Evolutionary conservation across 2,329 filamentous ascomycete species (phyloP).

Genomic region (Simplicillium aogashimaense): DNA sequence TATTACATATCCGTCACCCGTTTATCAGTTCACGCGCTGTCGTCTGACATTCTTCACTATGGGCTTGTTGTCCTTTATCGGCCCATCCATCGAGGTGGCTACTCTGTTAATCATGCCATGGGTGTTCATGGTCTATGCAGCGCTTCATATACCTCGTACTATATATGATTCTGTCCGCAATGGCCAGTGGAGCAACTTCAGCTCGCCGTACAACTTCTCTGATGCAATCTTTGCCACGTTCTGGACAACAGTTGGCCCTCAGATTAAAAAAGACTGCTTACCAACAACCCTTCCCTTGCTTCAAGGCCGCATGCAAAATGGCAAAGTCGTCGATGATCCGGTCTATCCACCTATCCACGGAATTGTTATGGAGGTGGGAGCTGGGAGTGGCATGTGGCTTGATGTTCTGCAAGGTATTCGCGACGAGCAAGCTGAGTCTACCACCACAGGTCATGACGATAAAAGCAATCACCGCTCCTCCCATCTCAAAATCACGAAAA

Average conservation of each 20-base stretch:
- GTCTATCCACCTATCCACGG: slow-evolving; percentile 32
- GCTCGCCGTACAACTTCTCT: slow-evolving; percentile 30
- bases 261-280: slow-evolving; percentile 30
- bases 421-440: slow-evolving; percentile 5
- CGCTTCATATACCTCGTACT: slow-evolving; percentile 40
- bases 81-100: no score
- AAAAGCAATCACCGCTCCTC: slow-evolving; percentile 18
- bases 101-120: slow-evolving; percentile 29
- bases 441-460: slow-evolving; percentile 7
- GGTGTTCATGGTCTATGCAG: slow-evolving; percentile 39
- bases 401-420: slow-evolving; percentile 33
- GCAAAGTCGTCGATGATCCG: slow-evolving; percentile 21
- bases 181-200: slow-evolving; percentile 23
- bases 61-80: no score
- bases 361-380: slow-evolving; percentile 51
- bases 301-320: slow-evolving; percentile 33
- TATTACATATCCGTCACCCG: no score
- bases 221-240: slow-evolving; percentile 51
- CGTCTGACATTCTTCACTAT: no score
- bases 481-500: slow-evolving; percentile 23
- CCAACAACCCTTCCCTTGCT: slow-evolving; percentile 42
- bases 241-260: slow-evolving; percentile 46
- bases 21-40: no score
- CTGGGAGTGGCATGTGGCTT: slow-evolving; percentile 52
- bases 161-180: slow-evolving; percentile 29